Evolutionary conservation across 345 rosid genomes (phyloP), one percentile per base, ranked within the genome.

Genomic region (Populus pruinosa): DNA sequence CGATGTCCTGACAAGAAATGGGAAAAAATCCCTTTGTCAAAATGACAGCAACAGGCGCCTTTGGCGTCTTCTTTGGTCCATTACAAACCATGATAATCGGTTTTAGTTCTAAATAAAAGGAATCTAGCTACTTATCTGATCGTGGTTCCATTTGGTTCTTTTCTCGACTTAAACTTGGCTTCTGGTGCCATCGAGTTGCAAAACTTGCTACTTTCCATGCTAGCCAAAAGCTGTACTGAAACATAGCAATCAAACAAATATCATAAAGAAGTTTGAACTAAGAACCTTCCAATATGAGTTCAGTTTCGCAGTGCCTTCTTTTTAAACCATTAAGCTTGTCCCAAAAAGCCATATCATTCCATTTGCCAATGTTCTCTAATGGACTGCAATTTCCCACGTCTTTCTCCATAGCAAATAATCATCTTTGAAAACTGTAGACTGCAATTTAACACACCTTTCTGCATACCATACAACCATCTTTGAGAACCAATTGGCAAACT

Each of bases 331-430:
- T 67, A 31, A 43, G 39, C 70, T 80, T 72, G 78, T 75, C 80
- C 76, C 77, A 23, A 29, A 71, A 71, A 75, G 79, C 82, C 77
- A 71, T 33, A 68, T 38, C 69, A 74, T 55, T 47, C 56, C 80
- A 80, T 75, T 50, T 77, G 59, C 78, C 63, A 69, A 47, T 69
- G 81, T 74, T 80, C 76, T 73, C 73, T 79, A 41, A 70, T 35
- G 27, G 62, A 9, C 62, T 21, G 62, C 25, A 21, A 21, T 55
- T 55, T 21, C 62, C 1, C 55, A 49, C 59, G 21, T 35, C 75
- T 53, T 27, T 55, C 47, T 16, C 47, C 10, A 2, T 8, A 55
- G 20, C 27, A 72, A 11, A 5, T 55, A 21, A n/a, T 11, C 14
- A 72, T 72, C 44, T 53, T 3, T 18, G 62, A 29, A 50, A 71